Percentiles rank a stretch among this genome's conserved stretches.
Evolutionary conservation across 73 alveolate genomes (phyloP).

Genomic region (Uronychia binucleata): DNA sequence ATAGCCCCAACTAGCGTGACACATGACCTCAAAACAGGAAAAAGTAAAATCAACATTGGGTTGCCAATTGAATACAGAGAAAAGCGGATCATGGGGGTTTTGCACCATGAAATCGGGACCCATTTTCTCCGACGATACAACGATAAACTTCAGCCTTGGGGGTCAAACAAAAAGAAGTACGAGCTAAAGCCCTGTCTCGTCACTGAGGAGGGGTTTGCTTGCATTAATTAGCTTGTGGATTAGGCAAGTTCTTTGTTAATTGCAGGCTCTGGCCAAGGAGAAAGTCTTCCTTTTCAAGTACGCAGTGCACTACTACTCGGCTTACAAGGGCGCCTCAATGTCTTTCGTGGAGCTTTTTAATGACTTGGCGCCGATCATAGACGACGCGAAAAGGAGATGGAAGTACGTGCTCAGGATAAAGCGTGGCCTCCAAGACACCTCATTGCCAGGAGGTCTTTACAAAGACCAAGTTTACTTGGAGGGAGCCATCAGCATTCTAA

Average conservation of each 20-base stretch:
- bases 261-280: constrained; percentile 37
- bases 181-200: constrained; percentile 68
- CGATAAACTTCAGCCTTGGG: constrained; percentile 76
- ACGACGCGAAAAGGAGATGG: constrained; percentile 80
- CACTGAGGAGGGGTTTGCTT: constrained; percentile 88
- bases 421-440: constrained; percentile 83
- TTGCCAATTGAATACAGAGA: constrained; percentile 84
- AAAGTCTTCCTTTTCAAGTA: constrained; percentile 61
- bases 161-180: constrained; percentile 71
- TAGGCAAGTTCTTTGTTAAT: constrained; percentile 18
- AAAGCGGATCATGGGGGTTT: constrained; percentile 72
- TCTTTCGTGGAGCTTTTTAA: constrained; percentile 75
- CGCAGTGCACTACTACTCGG: constrained; percentile 84
- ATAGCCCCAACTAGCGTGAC: constrained; percentile 60
- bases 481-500: constrained; percentile 63
- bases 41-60: constrained; percentile 53
- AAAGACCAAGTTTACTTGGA: constrained; percentile 71
- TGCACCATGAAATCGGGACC: constrained; percentile 91
- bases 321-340: constrained; percentile 57
- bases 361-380: constrained; percentile 69
- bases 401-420: constrained; percentile 81
- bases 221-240: constrained; percentile 61
- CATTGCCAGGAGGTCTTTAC: constrained; percentile 66
- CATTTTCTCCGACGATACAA: constrained; percentile 80
- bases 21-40: constrained; percentile 31